phyloP scores from a whole-genome alignment of 345 rosid species.

The Capsella bursapastoris region DNA sequence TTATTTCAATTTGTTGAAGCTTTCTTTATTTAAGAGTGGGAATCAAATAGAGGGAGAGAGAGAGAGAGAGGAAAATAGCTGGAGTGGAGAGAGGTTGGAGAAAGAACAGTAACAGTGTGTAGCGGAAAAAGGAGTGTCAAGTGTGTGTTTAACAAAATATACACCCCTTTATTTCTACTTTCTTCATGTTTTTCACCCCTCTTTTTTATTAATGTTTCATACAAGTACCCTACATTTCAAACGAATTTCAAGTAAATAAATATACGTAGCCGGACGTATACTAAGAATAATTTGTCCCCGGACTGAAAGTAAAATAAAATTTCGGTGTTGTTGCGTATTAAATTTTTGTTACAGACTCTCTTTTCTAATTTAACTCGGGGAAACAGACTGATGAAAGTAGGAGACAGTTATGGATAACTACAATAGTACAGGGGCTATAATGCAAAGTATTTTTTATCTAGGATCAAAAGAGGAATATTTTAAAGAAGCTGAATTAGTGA shows the following conservation, averaged over 20 bases:
- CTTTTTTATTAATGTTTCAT: background rate
- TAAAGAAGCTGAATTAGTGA: background rate
- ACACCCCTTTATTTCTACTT: slow-evolving; percentile 5
- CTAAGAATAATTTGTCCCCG: too few relatives aligned
- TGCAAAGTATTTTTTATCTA: slow-evolving; percentile 3
- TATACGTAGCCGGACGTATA: background rate
- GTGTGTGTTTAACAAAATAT: background rate
- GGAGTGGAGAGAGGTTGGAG: background rate
- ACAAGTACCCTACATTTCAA: background rate
- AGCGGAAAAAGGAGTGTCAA: background rate
- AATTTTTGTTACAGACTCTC: background rate
- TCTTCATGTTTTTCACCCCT: slow-evolving; percentile 1
- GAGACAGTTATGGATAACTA: background rate
- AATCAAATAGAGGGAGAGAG: slow-evolving; percentile 25
- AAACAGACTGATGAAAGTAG: background rate
- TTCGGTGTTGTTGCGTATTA: background rate
- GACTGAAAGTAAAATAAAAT: background rate
- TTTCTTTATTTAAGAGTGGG: background rate
- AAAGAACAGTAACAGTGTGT: slow-evolving; percentile 11
- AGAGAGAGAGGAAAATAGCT: slow-evolving; percentile 28
- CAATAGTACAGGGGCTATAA: slow-evolving; percentile 2
- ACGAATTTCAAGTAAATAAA: too few relatives aligned
- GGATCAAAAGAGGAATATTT: background rate
- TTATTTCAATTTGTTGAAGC: background rate
- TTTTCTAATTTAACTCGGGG: background rate